These are phyloP conservation scores for Discostella pseudostelligera DNA, from an alignment of 108 stramenopile genomes.

Conservation along the genomic window DNA sequence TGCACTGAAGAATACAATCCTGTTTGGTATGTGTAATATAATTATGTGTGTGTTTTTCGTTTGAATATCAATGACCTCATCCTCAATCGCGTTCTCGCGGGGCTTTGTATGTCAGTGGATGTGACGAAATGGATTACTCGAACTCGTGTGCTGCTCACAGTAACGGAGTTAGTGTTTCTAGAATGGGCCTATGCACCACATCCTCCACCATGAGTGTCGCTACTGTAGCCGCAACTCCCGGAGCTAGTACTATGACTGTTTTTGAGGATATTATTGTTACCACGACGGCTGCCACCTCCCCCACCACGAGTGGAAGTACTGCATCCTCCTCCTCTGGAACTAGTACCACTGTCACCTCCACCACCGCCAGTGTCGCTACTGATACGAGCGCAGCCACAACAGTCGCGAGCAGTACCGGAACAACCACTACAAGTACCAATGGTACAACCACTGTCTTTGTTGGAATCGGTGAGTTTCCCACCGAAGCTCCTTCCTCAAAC, in stretches of 20 bases:
- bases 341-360: neutral
- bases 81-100: no score
- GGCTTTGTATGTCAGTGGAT: neutral
- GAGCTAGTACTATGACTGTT: no score
- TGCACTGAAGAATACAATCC: neutral
- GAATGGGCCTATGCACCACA: neutral
- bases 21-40: neutral
- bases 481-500: neutral
- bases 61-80: no score
- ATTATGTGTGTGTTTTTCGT: no score
- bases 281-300: no score
- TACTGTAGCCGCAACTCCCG: no score
- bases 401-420: neutral
- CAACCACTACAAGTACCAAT: conserved; percentile 1
- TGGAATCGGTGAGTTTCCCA: conserved; percentile 1
- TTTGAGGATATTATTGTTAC: no score
- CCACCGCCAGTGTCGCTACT: neutral
- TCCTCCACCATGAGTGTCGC: neutral
- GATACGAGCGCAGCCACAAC: neutral
- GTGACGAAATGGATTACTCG: neutral
- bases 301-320: no score
- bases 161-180: neutral
- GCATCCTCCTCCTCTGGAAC: no score
- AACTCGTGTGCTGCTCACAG: conserved; percentile 1
- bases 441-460: neutral